A percentile compares a stretch with the other conserved stretches of the same genome.
These are phyloP conservation scores for Thielaviopsis populi DNA, from an alignment of 2,329 filamentous ascomycete species.

Conservation along the genomic window DNA sequence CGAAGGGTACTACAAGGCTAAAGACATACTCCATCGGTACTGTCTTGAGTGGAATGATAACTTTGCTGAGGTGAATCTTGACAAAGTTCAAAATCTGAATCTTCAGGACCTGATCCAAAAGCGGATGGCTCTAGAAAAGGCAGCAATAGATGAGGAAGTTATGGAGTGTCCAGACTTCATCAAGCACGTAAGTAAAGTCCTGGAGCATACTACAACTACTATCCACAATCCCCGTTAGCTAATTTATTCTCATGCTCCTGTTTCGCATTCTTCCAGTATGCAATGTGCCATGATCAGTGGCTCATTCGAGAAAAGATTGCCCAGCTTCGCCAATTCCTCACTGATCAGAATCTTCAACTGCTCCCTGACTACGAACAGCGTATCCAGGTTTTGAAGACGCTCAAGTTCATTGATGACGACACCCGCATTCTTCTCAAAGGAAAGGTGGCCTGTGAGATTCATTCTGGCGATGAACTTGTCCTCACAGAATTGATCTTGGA, in stretches of 20 bases:
- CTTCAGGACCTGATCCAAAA: slow-evolving; percentile 67
- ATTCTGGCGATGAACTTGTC: slow-evolving; percentile 90
- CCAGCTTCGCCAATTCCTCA: slow-evolving; percentile 74
- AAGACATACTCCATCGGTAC: slow-evolving; percentile 52
- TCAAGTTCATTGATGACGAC: slow-evolving; percentile 79
- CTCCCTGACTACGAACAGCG: slow-evolving; percentile 95
- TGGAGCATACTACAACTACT: neutral
- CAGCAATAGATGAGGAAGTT: slow-evolving; percentile 50
- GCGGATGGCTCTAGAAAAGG: slow-evolving; percentile 46
- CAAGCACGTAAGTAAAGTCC: slow-evolving; percentile 56
- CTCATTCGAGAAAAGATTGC: slow-evolving; percentile 87
- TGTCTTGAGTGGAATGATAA: slow-evolving; percentile 43
- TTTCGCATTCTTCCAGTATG: slow-evolving; percentile 43
- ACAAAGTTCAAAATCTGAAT: slow-evolving; percentile 65
- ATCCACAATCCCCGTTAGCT: slow-evolving; percentile 1
- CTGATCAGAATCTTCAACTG: slow-evolving; percentile 89
- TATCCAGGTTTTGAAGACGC: slow-evolving; percentile 77
- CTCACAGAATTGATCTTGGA: slow-evolving; percentile 92
- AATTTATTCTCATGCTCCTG: neutral
- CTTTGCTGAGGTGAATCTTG: slow-evolving; percentile 77
- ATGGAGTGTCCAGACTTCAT: slow-evolving; percentile 62
- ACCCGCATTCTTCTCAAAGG: slow-evolving; percentile 88
- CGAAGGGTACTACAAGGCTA: slow-evolving; percentile 38
- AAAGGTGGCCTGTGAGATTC: slow-evolving; percentile 96
- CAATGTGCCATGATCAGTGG: slow-evolving; percentile 95